A percentile compares a stretch with the other conserved stretches of the same genome.
phyloP scores from a whole-genome alignment of 192 early-diverging fungal species.

The Cetraspora pellucida region DNA sequence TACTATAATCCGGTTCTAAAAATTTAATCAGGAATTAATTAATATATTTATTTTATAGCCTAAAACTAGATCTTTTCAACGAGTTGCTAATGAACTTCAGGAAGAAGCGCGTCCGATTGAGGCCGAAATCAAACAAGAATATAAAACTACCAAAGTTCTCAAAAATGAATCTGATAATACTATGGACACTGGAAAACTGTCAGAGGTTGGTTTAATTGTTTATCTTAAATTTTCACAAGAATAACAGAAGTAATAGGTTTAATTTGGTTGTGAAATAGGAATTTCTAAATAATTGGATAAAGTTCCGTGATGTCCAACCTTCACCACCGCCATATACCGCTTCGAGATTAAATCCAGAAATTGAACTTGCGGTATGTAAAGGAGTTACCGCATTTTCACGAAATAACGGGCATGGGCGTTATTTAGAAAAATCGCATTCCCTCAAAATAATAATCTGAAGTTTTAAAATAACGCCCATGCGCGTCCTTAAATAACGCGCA shows the following conservation, averaged over 20 bases:
- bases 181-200: slow-evolving; percentile 6
- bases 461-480: too few species aligned
- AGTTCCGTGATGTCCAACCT: slow-evolving; percentile 28
- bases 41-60: slow-evolving; percentile 14
- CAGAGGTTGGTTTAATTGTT: slow-evolving; percentile 3
- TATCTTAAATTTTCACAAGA: neutral
- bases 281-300: slow-evolving; percentile 26
- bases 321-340: slow-evolving; percentile 28
- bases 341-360: slow-evolving; percentile 32
- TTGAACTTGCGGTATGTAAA: slow-evolving; percentile 23
- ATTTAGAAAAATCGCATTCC: too few species aligned
- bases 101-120: slow-evolving; percentile 30
- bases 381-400: neutral
- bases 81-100: slow-evolving; percentile 30
- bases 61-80: slow-evolving; percentile 32
- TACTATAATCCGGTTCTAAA: too few species aligned
- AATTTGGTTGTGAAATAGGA: slow-evolving; percentile 9
- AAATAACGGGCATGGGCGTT: too few species aligned
- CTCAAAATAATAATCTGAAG: too few species aligned
- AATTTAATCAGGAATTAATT: too few species aligned
- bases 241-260: neutral
- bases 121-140: slow-evolving; percentile 32
- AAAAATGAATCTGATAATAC: slow-evolving; percentile 28
- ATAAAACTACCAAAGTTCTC: slow-evolving; percentile 32
- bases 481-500: too few species aligned